These are phyloP conservation scores for Vitis hybrid DNA, from an alignment of 177 flowering plant species.

Conservation along the genomic window DNA sequence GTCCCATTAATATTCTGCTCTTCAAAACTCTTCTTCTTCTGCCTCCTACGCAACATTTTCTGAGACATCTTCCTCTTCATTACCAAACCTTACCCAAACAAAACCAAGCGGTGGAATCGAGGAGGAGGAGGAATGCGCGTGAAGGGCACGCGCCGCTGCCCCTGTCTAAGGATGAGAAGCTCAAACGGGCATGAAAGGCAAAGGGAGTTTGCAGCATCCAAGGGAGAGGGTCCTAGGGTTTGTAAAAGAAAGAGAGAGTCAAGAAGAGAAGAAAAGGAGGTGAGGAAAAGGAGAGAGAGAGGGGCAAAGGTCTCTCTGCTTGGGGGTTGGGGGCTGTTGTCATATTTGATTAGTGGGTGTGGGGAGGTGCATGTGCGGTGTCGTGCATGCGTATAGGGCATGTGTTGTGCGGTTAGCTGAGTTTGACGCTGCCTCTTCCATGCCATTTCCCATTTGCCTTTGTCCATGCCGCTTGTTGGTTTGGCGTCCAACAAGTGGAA, in stretches of 20 bases:
- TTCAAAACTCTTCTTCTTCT: slow-evolving; percentile 6
- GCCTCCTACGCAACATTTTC: slow-evolving; percentile 9
- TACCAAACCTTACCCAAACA: neutral
- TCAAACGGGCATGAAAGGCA: slow-evolving; percentile 11
- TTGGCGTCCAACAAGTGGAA: too few relatives aligned
- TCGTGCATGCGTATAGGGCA: too few relatives aligned
- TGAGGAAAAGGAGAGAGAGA: neutral
- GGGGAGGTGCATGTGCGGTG: too few relatives aligned
- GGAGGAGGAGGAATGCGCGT: slow-evolving; percentile 10
- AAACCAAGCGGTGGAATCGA: neutral
- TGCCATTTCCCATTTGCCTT: too few relatives aligned
- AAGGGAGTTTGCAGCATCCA: slow-evolving; percentile 14
- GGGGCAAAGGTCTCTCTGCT: too few relatives aligned
- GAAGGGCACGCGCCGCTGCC: slow-evolving; percentile 4
- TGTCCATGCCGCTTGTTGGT: too few relatives aligned
- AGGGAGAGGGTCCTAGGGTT: neutral
- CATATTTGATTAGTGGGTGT: too few relatives aligned
- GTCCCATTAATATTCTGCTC: neutral
- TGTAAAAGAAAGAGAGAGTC: neutral
- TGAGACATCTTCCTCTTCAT: slow-evolving; percentile 12
- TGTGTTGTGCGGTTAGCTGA: too few relatives aligned
- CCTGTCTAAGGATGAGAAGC: neutral
- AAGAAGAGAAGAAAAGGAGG: neutral
- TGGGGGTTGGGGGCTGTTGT: too few relatives aligned
- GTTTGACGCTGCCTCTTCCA: too few relatives aligned